Base-by-base conservation (phyloP, 1,139 yeast genomes). In the Geotrichum restrictum region DNA sequence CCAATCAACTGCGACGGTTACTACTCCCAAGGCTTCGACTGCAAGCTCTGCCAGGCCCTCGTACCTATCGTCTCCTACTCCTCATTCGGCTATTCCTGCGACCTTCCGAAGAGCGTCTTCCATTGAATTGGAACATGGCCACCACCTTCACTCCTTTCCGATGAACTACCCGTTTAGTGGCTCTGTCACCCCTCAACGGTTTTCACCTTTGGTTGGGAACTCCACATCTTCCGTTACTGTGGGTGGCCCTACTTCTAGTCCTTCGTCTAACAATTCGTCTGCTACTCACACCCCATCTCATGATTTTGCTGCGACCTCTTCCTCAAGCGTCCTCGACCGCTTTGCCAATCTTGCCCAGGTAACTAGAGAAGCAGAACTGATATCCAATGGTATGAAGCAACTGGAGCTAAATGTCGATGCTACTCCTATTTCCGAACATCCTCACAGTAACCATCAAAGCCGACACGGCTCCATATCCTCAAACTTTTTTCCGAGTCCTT, bases 301-400 rank as follows among this genome's bases (percentile, higher is more conserved):
- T n/a, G 42, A 39, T 14, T 8, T 13, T 10, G 27, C 31, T 13
- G 11, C 42, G 10, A n/a, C n/a, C 8, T 21, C 38, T 10, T 32
- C 38, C 8, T 31, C 38, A 10, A 36, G 53, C 27, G 49, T 54
- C 11, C 48, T 54, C 16, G 57, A 49, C 58, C 82, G 85, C 66
- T 85, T 86, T 64, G 74, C 87, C 6, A 72, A 81, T n/a, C 83
- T 86, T 19, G 88, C 88, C 11, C 94, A 86, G 56, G 87, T 88
- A 37, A 86, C 95, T 0, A 73, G 88, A 60, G 91, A 85, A 57
- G 79, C 85, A 39, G 94, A 86, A 62, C 65, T 81, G 40, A 64
- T 76, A 3, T 39, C 52, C 10, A 38, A 39, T 19, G 52, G 49
- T 21, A 46, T 46, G 44, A 46, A 38, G 21, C 37, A 44, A 19